These are phyloP conservation scores for Termitomyces sp. DNA, from an alignment of 768 basidiomycete species.

Conservation along the genomic window DNA sequence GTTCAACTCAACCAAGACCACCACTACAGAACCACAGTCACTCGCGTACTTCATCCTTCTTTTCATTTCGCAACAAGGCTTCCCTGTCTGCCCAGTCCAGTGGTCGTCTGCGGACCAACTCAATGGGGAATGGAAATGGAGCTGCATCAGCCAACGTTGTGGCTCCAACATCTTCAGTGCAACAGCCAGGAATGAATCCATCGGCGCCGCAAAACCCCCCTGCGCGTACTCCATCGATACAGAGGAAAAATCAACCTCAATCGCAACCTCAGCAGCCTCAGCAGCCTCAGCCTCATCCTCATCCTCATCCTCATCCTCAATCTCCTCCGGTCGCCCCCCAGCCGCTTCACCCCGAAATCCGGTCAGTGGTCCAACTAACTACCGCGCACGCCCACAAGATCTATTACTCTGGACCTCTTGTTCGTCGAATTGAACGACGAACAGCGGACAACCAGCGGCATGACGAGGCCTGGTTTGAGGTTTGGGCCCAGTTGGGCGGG, in stretches of 20 bases:
- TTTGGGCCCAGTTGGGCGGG: constrained; percentile 89
- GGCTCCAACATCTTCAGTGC: background rate
- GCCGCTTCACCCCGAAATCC: constrained; percentile 77
- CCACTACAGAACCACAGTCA: constrained; percentile 31
- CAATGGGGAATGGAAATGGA: constrained; percentile 11
- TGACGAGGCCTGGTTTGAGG: constrained; percentile 79
- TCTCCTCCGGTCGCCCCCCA: constrained; percentile 27
- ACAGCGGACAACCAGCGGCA: constrained; percentile 65
- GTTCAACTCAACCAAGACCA: constrained; percentile 20
- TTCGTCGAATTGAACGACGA: constrained; percentile 75
- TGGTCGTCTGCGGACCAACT: constrained; percentile 19
- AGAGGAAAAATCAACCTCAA: constrained; percentile 6
- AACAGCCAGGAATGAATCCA: constrained; percentile 8
- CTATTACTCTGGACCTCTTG: constrained; percentile 83
- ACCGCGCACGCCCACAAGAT: constrained; percentile 80
- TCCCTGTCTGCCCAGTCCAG: constrained; percentile 25
- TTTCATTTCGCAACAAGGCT: constrained; percentile 53
- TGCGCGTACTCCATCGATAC: constrained; percentile 9
- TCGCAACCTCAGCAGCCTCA: constrained; percentile 13
- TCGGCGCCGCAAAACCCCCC: constrained; percentile 3
- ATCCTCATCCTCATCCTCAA: constrained; percentile 16
- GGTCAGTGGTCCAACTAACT: constrained; percentile 73
- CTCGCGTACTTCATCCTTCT: constrained; percentile 62
- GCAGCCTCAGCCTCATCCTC: constrained; percentile 20
- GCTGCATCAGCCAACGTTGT: background rate